Percentiles rank a stretch among this genome's conserved stretches.
Evolutionary conservation across 2,329 filamentous ascomycete genomes (phyloP).

Genomic region (Calonectria crousiana): DNA sequence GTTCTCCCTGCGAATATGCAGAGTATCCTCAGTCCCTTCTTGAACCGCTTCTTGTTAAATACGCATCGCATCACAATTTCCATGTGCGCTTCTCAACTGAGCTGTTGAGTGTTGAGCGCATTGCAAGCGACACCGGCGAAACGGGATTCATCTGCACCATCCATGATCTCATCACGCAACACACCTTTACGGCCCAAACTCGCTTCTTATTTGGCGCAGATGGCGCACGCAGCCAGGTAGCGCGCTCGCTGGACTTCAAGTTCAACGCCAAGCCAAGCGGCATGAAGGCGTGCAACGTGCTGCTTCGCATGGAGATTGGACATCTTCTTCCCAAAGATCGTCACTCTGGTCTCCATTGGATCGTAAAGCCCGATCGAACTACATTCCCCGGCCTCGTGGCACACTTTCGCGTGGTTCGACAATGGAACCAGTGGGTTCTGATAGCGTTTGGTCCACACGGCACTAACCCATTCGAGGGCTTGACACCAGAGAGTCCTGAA

Average conservation of each 20-base stretch:
- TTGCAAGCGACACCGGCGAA: neutral
- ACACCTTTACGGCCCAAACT: slow-evolving; percentile 58
- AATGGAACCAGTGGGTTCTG: slow-evolving; percentile 74
- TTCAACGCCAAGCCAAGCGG: slow-evolving; percentile 57
- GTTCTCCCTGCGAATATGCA: neutral
- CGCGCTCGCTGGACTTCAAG: slow-evolving; percentile 51
- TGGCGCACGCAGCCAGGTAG: slow-evolving; percentile 56
- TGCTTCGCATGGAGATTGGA: slow-evolving; percentile 60
- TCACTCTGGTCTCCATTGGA: slow-evolving; percentile 71
- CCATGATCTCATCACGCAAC: slow-evolving; percentile 50
- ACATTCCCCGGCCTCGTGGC: slow-evolving; percentile 60
- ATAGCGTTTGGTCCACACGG: slow-evolving; percentile 55
- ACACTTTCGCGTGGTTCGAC: slow-evolving; percentile 67
- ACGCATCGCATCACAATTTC: neutral
- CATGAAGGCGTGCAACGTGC: slow-evolving; percentile 55
- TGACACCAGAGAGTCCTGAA: neutral
- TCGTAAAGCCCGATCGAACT: slow-evolving; percentile 67
- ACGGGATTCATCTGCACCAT: slow-evolving; percentile 46
- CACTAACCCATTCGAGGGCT: neutral
- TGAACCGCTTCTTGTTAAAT: neutral
- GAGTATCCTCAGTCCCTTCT: neutral
- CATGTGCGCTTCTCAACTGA: neutral
- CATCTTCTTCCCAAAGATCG: slow-evolving; percentile 60
- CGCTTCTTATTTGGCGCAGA: slow-evolving; percentile 69
- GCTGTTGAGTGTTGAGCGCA: neutral